Evolutionary conservation across 2,329 filamentous ascomycete species (phyloP).

Genomic region (Clonostachys sp.): DNA sequence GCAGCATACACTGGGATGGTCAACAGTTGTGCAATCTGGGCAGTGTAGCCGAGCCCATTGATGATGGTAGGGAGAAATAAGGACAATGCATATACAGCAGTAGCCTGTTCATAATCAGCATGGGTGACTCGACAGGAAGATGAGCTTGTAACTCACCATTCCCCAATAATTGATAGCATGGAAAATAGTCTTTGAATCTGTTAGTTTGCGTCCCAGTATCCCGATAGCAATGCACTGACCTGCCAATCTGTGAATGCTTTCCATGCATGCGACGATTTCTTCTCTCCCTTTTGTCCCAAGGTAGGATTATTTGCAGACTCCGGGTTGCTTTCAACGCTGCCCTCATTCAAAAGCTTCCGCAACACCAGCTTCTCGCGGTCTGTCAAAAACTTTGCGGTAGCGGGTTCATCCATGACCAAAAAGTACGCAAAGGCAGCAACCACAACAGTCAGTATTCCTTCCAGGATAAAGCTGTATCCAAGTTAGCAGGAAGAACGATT

Average conservation of each 20-base stretch:
- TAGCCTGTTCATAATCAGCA: slow-evolving; percentile 5
- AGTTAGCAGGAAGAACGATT: neutral
- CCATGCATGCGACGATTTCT: slow-evolving; percentile 25
- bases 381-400: slow-evolving; percentile 4
- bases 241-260: slow-evolving; percentile 66
- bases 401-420: slow-evolving; percentile 1
- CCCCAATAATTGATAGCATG: slow-evolving; percentile 29
- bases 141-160: slow-evolving; percentile 11
- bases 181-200: neutral
- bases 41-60: slow-evolving; percentile 14
- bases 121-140: neutral
- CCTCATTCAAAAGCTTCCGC: slow-evolving; percentile 11
- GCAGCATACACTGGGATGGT: slow-evolving; percentile 60
- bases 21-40: slow-evolving; percentile 15
- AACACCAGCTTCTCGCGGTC: slow-evolving; percentile 19
- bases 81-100: slow-evolving; percentile 20
- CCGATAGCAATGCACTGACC: slow-evolving; percentile 39
- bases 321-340: slow-evolving; percentile 1
- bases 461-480: slow-evolving; percentile 35
- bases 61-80: slow-evolving; percentile 65
- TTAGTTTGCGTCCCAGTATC: neutral
- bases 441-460: slow-evolving; percentile 25
- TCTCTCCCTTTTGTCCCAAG: neutral
- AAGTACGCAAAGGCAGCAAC: neutral
- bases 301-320: neutral